Evolutionary conservation across 306 rosid genomes (phyloP).

Genomic region (Inga leiocalycina): DNA sequence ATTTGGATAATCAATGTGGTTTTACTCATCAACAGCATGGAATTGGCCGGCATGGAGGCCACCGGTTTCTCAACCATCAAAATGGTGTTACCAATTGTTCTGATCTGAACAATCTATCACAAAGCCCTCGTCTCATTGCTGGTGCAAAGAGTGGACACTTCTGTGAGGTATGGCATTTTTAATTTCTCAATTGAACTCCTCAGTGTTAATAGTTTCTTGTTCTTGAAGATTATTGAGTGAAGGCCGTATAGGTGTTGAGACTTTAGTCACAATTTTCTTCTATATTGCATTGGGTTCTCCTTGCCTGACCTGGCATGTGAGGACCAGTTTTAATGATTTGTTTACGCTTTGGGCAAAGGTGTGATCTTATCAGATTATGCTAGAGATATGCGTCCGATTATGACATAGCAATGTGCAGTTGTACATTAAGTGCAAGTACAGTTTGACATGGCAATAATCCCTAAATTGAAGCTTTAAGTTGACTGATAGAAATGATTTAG

Average conservation of each 20-base stretch:
- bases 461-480: slow-evolving; percentile 12
- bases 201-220: slow-evolving; percentile 1
- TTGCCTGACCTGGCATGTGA: slow-evolving; percentile 4
- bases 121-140: slow-evolving; percentile 54
- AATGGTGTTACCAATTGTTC: slow-evolving; percentile 51
- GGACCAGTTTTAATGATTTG: slow-evolving; percentile 18
- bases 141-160: slow-evolving; percentile 57
- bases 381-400: slow-evolving; percentile 8
- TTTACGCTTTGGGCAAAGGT: neutral
- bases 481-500: neutral
- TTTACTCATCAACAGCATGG: slow-evolving; percentile 56
- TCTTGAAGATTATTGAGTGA: slow-evolving; percentile 20
- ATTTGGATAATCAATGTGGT: slow-evolving; percentile 9
- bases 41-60: slow-evolving; percentile 47
- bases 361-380: neutral
- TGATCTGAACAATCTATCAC: slow-evolving; percentile 62
- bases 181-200: neutral
- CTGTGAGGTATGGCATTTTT: slow-evolving; percentile 65
- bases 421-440: neutral
- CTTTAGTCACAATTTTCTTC: neutral
- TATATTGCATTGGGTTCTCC: slow-evolving; percentile 10
- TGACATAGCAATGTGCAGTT: slow-evolving; percentile 2
- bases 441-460: slow-evolving; percentile 11
- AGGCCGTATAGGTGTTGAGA: neutral
- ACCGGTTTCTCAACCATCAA: slow-evolving; percentile 47